Evolutionary conservation across 2,329 filamentous ascomycete species (phyloP).

Genomic region (Diaporthe amygdali): DNA sequence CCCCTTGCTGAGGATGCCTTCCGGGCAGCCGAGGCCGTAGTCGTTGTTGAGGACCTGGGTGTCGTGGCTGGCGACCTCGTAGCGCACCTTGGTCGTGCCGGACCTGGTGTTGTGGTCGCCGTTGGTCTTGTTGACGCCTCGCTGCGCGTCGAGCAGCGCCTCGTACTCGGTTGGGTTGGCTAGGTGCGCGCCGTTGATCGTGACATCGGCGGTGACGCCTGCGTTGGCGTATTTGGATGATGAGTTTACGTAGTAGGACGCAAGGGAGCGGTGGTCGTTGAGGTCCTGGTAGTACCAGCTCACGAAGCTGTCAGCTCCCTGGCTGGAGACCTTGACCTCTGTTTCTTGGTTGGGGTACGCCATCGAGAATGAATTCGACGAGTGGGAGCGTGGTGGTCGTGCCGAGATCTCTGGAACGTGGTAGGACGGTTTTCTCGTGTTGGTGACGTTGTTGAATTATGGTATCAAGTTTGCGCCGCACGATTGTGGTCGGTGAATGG

Average conservation of each 20-base stretch:
- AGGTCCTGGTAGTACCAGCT: constrained; percentile 79
- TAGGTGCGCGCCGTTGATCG: constrained; percentile 77
- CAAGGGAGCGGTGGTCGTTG: constrained; percentile 63
- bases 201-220: constrained; percentile 69
- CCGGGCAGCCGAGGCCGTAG: constrained; percentile 63
- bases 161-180: constrained; percentile 69
- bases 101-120: constrained; percentile 7
- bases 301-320: constrained; percentile 72
- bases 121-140: constrained; percentile 36
- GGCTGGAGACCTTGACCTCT: constrained; percentile 50
- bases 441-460: neutral
- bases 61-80: constrained; percentile 79
- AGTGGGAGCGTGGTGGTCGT: no score
- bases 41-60: constrained; percentile 78
- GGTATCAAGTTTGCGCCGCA: no score
- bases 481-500: neutral
- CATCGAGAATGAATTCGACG: constrained; percentile 25
- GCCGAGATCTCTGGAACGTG: neutral
- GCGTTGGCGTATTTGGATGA: constrained; percentile 55
- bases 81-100: constrained; percentile 52
- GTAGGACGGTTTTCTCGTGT: neutral
- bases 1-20: constrained; percentile 39
- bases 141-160: constrained; percentile 70
- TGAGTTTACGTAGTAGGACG: constrained; percentile 73
- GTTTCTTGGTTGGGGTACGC: constrained; percentile 39